Evolutionary conservation across 129 eudicot species (phyloP), one percentile per base, ranked within the genome.

Genomic region (Solidago caesia): DNA sequence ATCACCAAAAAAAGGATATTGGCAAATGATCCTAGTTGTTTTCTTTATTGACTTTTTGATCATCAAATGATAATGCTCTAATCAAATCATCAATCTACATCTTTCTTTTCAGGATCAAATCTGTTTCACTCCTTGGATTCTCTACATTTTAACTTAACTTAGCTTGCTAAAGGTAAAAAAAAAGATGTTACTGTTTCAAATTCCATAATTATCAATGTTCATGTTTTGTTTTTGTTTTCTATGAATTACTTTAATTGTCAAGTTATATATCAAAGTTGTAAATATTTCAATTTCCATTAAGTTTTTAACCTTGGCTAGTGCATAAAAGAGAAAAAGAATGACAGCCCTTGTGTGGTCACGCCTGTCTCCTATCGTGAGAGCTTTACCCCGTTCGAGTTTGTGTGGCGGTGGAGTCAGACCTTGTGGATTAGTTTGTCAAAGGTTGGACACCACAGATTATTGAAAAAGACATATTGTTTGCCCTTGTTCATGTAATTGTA

Each of bases 131-230:
- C 43, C 62, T 59, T 60, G 41, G 82, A 46, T 79, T 72, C 78
- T 72, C 77, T 71, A 44, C 72, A 43, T 25, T 39, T 62, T 52
- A 63, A 4, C 2, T 64, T 64, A 63, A 2, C 2, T 64, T 64
- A 44, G 51, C 66, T 78, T 78, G 64, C 57, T 70, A 71, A 71
- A 64, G 77, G 77, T 71, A 71, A 70, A 61, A 16, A 29, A 64
- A 49, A 77, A 48, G 29, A 21, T 21, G 21, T 44, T 7, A 43
- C 70, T 0, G 10, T 62, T 64, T 27, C 66, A 10, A 63, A 26
- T 77, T 15, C 75, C 16, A 77, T 77, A 13, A 68, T 77, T 6
- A 68, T 6, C 43, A 6, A 59, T 53, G 51, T 79, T 52, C 62
- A 44, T 72, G 44, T 64, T 71, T 64, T 71, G 66, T 27, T 63